Conservation (phyloP, 2,329 filamentous ascomycete genomes). For the Colletotrichum lindemuthianum region DNA sequence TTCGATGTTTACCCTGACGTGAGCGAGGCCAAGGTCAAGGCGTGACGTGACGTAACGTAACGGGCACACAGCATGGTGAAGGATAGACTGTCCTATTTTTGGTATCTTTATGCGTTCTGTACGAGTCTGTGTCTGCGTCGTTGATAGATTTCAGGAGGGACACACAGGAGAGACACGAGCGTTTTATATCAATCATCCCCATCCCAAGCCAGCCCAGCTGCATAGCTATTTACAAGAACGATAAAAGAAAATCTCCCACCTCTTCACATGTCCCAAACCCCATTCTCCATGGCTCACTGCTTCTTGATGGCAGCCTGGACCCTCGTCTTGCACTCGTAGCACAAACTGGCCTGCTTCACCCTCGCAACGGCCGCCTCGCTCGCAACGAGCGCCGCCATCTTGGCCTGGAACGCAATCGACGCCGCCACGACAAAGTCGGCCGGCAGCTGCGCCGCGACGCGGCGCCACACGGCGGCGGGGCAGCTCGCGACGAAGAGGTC, state of each 20-base stretch:
- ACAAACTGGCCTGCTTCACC: conserved; percentile 26
- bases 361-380: conserved; percentile 29
- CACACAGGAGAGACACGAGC: too few relatives aligned
- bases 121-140: too few relatives aligned
- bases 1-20: conserved; percentile 98
- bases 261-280: not conserved
- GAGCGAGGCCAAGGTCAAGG: conserved; percentile 50
- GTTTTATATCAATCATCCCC: too few relatives aligned
- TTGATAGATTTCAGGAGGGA: too few relatives aligned
- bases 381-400: conserved; percentile 19
- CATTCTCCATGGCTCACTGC: not conserved
- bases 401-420: conserved; percentile 31
- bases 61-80: too few relatives aligned
- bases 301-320: conserved; percentile 12
- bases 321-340: conserved; percentile 33
- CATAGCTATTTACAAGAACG: too few relatives aligned
- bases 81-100: too few relatives aligned
- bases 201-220: too few relatives aligned
- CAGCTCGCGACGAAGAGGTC: conserved; percentile 24
- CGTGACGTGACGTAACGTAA: too few relatives aligned
- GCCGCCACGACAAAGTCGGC: conserved; percentile 18
- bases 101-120: too few relatives aligned
- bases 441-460: conserved; percentile 17
- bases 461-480: conserved; percentile 15
- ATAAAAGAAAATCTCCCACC: too few relatives aligned